Percentiles rank a stretch among this genome's conserved stretches.
Evolutionary conservation across 805 yeast species (phyloP).

Genomic region (Metschnikowia kunwiensis): DNA sequence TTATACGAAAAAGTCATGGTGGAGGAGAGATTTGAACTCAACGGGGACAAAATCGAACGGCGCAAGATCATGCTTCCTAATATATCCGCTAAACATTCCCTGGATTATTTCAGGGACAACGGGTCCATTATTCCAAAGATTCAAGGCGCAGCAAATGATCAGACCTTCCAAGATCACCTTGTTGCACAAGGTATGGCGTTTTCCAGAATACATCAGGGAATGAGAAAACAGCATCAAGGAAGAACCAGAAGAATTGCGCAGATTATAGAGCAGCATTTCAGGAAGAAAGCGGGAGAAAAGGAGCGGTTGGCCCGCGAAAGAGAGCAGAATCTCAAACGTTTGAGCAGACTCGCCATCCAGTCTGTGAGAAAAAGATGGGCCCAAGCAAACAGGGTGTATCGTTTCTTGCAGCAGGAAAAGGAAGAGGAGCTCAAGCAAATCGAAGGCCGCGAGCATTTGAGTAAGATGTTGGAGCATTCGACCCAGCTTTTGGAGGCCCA

Average conservation of each 20-base stretch:
- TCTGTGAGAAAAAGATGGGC: constrained; percentile 90
- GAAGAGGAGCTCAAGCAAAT: constrained; percentile 75
- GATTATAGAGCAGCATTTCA: constrained; percentile 84
- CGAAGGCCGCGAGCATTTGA: constrained; percentile 82
- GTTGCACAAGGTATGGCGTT: constrained; percentile 71
- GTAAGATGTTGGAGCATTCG: constrained; percentile 86
- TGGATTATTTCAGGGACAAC: constrained; percentile 46
- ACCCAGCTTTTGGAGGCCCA: constrained; percentile 89
- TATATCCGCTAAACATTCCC: constrained; percentile 36
- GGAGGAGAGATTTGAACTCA: constrained; percentile 39
- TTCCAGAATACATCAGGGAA: constrained; percentile 66
- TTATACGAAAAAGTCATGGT: constrained; percentile 34
- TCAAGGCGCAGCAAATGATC: constrained; percentile 40
- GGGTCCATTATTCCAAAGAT: constrained; percentile 40
- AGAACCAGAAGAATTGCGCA: constrained; percentile 52
- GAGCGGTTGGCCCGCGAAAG: constrained; percentile 75
- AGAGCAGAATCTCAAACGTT: constrained; percentile 61
- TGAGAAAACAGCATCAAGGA: constrained; percentile 60
- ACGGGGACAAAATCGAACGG: constrained; percentile 47
- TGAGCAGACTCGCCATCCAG: constrained; percentile 79
- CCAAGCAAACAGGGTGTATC: constrained; percentile 79
- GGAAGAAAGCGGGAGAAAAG: constrained; percentile 81
- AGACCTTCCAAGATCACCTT: constrained; percentile 69
- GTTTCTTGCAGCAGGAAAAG: constrained; percentile 69
- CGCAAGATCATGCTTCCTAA: constrained; percentile 47